phyloP scores from a whole-genome alignment of 306 rosid species.

The Malus orientalis region DNA sequence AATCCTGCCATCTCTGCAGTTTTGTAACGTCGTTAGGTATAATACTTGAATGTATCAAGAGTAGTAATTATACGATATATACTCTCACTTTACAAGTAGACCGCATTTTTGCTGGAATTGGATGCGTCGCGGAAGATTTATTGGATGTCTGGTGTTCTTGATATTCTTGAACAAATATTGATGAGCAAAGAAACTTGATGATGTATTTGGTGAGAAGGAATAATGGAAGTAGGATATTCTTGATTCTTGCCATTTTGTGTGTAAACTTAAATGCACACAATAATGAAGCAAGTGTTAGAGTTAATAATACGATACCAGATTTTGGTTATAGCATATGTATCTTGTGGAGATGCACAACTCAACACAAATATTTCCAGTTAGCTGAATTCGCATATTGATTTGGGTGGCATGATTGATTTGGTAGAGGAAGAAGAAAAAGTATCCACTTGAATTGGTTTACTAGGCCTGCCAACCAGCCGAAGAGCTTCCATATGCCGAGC shows the following conservation, averaged over 20 bases:
- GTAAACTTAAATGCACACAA: no score
- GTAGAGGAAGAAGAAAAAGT: no score
- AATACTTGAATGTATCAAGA: not conserved
- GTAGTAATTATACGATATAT: not conserved
- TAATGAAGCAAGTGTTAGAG: not conserved
- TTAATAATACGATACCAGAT: not conserved
- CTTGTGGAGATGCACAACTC: not conserved
- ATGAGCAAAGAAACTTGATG: not conserved
- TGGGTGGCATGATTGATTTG: no score
- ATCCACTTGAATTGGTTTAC: no score
- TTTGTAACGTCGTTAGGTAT: conserved; percentile 16
- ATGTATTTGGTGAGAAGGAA: no score
- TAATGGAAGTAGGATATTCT: no score
- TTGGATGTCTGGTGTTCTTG: no score
- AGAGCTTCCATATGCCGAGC: no score
- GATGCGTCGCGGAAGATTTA: conserved; percentile 7
- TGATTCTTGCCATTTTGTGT: no score
- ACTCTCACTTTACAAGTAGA: conserved; percentile 13
- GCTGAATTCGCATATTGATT: no score
- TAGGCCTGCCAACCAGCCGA: no score
- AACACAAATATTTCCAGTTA: no score
- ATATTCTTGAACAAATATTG: conserved; percentile 11
- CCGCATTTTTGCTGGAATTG: conserved; percentile 19
- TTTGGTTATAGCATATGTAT: not conserved
- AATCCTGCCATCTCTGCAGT: conserved; percentile 20